A percentile compares a stretch with the other conserved stretches of the same genome.
Conservation (phyloP, 176 grass and related monocot species). For the Tillandsia leiboldiana region DNA sequence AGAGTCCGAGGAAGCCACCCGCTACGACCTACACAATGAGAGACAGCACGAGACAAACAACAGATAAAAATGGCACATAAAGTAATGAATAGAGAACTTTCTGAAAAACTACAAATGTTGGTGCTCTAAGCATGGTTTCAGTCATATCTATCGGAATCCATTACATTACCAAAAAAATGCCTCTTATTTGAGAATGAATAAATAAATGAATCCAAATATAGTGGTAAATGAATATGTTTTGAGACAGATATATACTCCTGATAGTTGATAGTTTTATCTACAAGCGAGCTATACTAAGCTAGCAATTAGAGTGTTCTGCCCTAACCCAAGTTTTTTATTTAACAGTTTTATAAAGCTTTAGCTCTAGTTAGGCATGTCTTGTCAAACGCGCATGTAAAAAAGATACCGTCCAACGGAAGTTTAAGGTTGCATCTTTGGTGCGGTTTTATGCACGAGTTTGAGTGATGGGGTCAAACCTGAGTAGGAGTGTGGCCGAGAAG, state of each 20-base stretch:
- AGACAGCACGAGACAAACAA: not conserved
- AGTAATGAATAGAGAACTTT: too few species aligned
- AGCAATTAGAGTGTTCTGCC: not conserved
- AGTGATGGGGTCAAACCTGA: constrained; percentile 51
- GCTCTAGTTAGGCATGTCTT: not conserved
- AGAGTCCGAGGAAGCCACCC: constrained; percentile 55
- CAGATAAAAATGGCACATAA: not conserved
- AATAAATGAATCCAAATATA: too few species aligned
- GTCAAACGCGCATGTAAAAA: not conserved
- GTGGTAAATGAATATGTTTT: too few species aligned
- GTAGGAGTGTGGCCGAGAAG: constrained; percentile 79
- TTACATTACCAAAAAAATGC: too few species aligned
- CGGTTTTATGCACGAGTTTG: constrained; percentile 6
- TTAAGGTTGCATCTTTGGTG: not conserved
- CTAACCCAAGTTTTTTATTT: not conserved
- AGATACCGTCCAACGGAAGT: not conserved
- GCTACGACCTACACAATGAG: constrained; percentile 49
- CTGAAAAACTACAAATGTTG: too few species aligned
- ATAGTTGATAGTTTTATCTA: too few species aligned
- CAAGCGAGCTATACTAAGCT: not conserved
- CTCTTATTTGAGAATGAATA: too few species aligned
- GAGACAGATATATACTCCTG: too few species aligned
- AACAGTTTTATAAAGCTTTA: not conserved
- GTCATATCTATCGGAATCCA: too few species aligned
- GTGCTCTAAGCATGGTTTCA: too few species aligned